phyloP scores from a whole-genome alignment of 2,329 filamentous ascomycete species.

The Phaeosphaeriaceae sp. region DNA sequence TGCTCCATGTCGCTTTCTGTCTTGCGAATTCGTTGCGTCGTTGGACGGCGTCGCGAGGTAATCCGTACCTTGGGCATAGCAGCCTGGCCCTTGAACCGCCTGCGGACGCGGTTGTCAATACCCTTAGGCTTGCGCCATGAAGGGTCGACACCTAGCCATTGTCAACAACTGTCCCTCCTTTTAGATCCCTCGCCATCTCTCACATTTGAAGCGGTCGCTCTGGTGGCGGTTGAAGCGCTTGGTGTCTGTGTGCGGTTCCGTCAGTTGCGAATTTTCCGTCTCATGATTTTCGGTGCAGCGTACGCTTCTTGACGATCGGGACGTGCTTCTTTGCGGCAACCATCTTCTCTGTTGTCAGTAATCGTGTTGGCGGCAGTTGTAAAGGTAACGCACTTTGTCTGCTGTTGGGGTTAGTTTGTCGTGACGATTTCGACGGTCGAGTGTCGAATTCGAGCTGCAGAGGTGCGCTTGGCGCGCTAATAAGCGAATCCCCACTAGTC shows the following conservation, averaged over 20 bases:
- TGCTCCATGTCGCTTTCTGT: background rate
- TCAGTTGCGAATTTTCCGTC: conserved; percentile 42
- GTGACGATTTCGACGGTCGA: conserved; percentile 17
- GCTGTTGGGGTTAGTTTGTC: conserved; percentile 43
- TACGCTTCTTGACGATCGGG: conserved; percentile 99
- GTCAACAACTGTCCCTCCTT: conserved; percentile 29
- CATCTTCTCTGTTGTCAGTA: conserved; percentile 69
- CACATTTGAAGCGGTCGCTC: conserved; percentile 92
- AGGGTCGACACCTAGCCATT: conserved; percentile 66
- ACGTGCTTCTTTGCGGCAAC: conserved; percentile 99
- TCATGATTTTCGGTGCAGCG: conserved; percentile 55
- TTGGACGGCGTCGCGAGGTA: background rate
- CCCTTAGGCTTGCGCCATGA: conserved; percentile 99
- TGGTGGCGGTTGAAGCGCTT: conserved; percentile 98
- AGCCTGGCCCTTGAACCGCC: conserved; percentile 95
- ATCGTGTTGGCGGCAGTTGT: conserved; percentile 8
- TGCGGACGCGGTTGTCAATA: conserved; percentile 98
- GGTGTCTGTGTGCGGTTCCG: conserved; percentile 68
- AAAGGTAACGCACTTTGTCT: conserved; percentile 45
- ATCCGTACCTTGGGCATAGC: conserved; percentile 94
- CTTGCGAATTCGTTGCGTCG: background rate
- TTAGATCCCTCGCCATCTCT: conserved; percentile 23
- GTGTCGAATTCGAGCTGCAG: conserved; percentile 20
- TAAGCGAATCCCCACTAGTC: conserved; percentile 28
- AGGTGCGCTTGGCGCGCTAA: conserved; percentile 31